Conservation (phyloP, 306 rosid genomes). For the Hippophae tibetana region DNA sequence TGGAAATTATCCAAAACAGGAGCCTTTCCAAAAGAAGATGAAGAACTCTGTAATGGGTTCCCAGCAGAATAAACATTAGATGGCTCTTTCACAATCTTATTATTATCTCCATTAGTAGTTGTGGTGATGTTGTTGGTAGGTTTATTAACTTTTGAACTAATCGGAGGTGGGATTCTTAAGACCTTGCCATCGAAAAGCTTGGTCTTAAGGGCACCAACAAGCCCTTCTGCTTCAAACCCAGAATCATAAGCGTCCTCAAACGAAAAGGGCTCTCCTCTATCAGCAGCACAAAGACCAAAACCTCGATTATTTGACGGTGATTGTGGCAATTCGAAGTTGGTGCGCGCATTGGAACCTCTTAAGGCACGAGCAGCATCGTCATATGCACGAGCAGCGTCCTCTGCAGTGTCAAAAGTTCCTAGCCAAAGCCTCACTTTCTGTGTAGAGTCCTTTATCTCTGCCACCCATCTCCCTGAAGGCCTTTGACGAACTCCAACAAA, state of each 20-base stretch:
- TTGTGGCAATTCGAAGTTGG: neutral
- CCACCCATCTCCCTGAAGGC: conserved; percentile 6
- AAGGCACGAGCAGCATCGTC: conserved; percentile 5
- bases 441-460: conserved; percentile 4
- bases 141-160: neutral
- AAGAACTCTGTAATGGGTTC: too few species aligned
- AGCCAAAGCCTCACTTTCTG: conserved; percentile 8
- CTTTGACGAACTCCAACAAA: conserved; percentile 5
- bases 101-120: neutral
- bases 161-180: neutral
- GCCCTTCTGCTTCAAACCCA: neutral
- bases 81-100: too few species aligned
- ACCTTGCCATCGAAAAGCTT: neutral
- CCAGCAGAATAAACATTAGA: too few species aligned
- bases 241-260: neutral
- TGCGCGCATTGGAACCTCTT: conserved; percentile 1
- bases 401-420: conserved; percentile 3
- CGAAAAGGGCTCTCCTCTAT: neutral
- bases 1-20: too few species aligned
- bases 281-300: neutral
- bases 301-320: neutral
- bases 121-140: neutral
- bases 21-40: too few species aligned
- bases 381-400: conserved; percentile 1
- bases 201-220: neutral